These are phyloP conservation scores for Diaporthe velutina DNA, from an alignment of 2,329 filamentous ascomycete genomes.

Conservation along the genomic window DNA sequence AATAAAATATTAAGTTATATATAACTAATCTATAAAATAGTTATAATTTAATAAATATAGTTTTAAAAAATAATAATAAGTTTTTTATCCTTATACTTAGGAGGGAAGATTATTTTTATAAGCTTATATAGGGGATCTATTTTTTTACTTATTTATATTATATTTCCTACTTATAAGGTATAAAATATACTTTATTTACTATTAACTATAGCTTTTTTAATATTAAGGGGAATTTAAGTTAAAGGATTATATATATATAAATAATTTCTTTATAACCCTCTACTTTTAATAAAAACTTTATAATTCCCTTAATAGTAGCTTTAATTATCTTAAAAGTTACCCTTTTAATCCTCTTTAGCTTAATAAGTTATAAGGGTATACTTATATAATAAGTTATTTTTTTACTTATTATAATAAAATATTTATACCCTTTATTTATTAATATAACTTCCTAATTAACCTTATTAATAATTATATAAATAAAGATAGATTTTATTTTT, in stretches of 20 bases:
- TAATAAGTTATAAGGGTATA: background rate
- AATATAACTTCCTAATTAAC: background rate
- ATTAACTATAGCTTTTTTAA: background rate
- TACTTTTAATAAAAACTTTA: background rate
- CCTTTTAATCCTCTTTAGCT: background rate
- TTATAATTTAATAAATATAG: too few species aligned
- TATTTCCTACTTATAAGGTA: background rate
- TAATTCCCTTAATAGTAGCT: background rate
- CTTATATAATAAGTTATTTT: background rate
- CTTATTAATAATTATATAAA: conserved; percentile 12
- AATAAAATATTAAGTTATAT: too few species aligned
- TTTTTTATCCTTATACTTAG: too few species aligned
- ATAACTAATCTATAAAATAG: too few species aligned
- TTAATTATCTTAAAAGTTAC: background rate
- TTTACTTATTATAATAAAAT: background rate
- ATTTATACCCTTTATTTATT: background rate
- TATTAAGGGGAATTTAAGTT: background rate
- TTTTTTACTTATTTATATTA: background rate
- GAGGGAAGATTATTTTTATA: too few species aligned
- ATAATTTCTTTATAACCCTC: background rate
- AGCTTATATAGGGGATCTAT: background rate
- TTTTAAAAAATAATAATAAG: too few species aligned
- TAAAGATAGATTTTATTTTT: background rate
- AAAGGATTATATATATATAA: background rate
- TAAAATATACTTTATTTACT: background rate